phyloP scores from a whole-genome alignment of 148 eudicot species.

The Arctostaphylos glauca region DNA sequence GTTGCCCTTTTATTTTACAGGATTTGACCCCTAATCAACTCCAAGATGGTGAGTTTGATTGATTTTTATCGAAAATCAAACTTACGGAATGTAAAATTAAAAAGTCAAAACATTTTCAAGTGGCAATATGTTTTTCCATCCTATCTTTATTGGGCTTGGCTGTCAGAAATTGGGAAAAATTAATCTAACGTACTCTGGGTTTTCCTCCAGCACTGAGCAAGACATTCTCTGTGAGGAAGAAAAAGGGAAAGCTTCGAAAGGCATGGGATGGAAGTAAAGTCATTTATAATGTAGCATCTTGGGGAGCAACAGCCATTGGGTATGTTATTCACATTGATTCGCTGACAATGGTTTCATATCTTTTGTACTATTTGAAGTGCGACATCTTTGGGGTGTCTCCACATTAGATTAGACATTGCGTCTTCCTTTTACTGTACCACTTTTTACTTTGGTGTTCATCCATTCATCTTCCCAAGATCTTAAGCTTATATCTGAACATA shows the following conservation, averaged over 20 bases:
- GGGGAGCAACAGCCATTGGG: constrained; percentile 99
- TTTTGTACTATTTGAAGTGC: neutral
- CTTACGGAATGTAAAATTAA: neutral
- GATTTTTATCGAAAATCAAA: constrained; percentile 4
- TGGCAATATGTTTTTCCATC: neutral
- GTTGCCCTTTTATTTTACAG: constrained; percentile 32
- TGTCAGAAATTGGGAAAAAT: neutral
- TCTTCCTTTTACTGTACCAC: neutral
- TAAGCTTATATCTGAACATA: neutral
- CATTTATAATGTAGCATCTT: constrained; percentile 92
- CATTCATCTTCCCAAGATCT: neutral
- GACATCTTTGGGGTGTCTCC: neutral
- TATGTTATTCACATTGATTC: constrained; percentile 28
- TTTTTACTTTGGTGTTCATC: neutral
- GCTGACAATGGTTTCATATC: neutral
- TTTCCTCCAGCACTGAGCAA: constrained; percentile 72
- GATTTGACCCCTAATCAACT: constrained; percentile 79
- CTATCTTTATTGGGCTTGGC: constrained; percentile 6
- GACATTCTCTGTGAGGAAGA: constrained; percentile 77
- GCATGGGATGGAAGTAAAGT: constrained; percentile 96
- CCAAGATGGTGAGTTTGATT: constrained; percentile 61
- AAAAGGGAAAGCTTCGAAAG: constrained; percentile 90
- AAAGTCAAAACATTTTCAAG: neutral
- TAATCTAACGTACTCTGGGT: constrained; percentile 12
- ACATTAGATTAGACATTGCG: neutral